These are phyloP conservation scores for Eucalyptus marginata DNA, from an alignment of 345 rosid species.

Conservation along the genomic window DNA sequence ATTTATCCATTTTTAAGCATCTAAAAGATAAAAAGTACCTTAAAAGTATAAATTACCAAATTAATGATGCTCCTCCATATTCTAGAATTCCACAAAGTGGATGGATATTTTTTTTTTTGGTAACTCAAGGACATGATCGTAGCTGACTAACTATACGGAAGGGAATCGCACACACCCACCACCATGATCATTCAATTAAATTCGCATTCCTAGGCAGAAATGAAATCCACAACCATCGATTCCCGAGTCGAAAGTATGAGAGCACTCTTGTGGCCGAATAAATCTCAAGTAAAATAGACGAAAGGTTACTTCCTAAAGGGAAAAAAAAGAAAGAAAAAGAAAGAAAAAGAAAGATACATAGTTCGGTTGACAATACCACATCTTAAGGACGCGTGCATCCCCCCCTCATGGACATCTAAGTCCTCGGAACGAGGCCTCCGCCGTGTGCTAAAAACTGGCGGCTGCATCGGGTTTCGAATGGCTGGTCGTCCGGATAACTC, in stretches of 20 bases:
- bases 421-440: background rate
- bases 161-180: background rate
- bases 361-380: background rate
- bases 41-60: background rate
- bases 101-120: background rate
- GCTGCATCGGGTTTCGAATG: background rate
- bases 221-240: background rate
- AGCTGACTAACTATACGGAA: background rate
- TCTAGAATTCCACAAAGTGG: background rate
- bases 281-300: background rate
- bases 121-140: background rate
- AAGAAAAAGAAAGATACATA: background rate
- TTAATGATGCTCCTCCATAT: background rate
- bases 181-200: background rate
- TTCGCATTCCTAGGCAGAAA: background rate
- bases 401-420: background rate
- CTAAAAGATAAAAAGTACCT: background rate
- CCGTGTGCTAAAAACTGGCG: background rate
- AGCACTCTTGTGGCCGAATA: background rate
- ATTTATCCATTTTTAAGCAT: too few species aligned
- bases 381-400: background rate
- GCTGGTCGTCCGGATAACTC: background rate
- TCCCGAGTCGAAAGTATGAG: background rate
- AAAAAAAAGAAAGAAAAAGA: background rate
- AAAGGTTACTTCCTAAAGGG: background rate